Evolutionary conservation across 139 green algal genomes (phyloP).

Genomic region (Coelastrella sp.): DNA sequence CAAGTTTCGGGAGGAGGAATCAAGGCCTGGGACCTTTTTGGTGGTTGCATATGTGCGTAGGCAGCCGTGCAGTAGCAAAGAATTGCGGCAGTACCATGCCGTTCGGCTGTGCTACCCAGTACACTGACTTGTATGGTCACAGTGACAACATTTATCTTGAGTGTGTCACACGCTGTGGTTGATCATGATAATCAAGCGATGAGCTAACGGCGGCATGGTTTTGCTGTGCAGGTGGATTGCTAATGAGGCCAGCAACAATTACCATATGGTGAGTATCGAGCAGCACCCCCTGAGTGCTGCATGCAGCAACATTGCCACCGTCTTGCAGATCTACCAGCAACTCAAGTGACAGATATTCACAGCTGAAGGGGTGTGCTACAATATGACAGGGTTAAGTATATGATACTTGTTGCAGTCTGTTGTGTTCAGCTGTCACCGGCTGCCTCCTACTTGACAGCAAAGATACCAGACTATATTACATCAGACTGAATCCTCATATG

Average conservation of each 20-base stretch:
- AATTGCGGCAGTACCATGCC: too few relatives aligned
- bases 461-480: neutral
- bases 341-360: neutral
- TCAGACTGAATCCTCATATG: neutral
- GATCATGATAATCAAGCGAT: too few relatives aligned
- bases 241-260: conserved; percentile 32
- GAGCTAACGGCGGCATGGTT: too few relatives aligned
- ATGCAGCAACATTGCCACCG: neutral
- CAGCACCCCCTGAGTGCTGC: neutral
- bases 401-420: neutral
- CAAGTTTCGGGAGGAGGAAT: too few relatives aligned
- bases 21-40: too few relatives aligned
- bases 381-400: neutral
- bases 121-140: too few relatives aligned
- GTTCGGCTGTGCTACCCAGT: too few relatives aligned
- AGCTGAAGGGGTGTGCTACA: neutral
- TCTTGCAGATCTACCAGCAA: neutral
- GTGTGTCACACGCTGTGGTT: too few relatives aligned
- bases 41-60: too few relatives aligned
- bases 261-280: conserved; percentile 1
- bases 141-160: too few relatives aligned
- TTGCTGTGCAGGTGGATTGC: neutral
- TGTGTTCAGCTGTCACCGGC: neutral
- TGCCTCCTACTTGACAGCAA: neutral
- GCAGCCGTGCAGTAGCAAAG: too few relatives aligned